phyloP scores from a whole-genome alignment of 2,329 filamentous ascomycete species.

The Didymella pinodella region DNA sequence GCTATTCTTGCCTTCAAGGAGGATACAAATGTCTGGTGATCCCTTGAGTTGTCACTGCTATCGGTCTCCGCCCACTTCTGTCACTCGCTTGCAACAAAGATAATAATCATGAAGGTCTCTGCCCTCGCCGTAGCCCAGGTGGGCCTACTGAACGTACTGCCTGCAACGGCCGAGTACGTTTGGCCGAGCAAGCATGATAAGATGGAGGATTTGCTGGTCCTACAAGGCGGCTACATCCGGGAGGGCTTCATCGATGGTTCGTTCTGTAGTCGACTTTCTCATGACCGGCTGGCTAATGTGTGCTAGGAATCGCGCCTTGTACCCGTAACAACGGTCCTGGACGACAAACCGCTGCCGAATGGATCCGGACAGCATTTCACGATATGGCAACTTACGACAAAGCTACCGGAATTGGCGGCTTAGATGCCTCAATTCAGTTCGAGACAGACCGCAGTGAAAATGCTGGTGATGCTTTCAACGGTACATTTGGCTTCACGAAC shows the following conservation, averaged over 20 bases:
- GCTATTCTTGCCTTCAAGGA: background rate
- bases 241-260: slow-evolving; percentile 17
- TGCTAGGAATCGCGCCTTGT: slow-evolving; percentile 28
- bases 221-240: slow-evolving; percentile 18
- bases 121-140: slow-evolving; percentile 7
- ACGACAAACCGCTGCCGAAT: slow-evolving; percentile 37
- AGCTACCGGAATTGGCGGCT: slow-evolving; percentile 39
- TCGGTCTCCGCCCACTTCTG: background rate
- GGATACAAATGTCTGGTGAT: slow-evolving; percentile 1
- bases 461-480: slow-evolving; percentile 44
- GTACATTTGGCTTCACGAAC: slow-evolving; percentile 42
- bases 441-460: slow-evolving; percentile 43
- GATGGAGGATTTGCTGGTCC: slow-evolving; percentile 22
- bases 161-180: slow-evolving; percentile 19
- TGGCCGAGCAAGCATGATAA: slow-evolving; percentile 16
- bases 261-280: background rate
- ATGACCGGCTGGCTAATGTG: background rate
- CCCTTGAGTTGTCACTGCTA: background rate
- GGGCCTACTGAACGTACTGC: slow-evolving; percentile 15
- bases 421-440: slow-evolving; percentile 48
- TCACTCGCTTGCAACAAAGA: slow-evolving; percentile 10
- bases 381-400: slow-evolving; percentile 45
- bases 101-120: slow-evolving; percentile 10
- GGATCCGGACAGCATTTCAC: slow-evolving; percentile 49
- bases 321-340: slow-evolving; percentile 27